A percentile compares a stretch with the other conserved stretches of the same genome.
phyloP scores from a whole-genome alignment of 208 protist species.

The Leptomonas seymouri region DNA sequence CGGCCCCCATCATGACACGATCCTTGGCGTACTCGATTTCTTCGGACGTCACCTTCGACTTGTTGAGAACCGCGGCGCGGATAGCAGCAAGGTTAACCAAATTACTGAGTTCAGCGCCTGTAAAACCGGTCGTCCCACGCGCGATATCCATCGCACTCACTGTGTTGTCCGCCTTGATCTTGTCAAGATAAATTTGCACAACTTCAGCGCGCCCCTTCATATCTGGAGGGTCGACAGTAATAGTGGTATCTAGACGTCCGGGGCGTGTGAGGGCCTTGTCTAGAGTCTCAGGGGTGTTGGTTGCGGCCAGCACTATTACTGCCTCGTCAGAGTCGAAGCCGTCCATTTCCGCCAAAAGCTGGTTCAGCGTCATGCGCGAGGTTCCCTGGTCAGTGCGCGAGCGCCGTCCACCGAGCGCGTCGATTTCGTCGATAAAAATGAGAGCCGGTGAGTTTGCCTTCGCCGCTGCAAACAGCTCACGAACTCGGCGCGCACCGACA shows the following conservation, averaged over 20 bases:
- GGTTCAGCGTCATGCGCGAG: constrained; percentile 96
- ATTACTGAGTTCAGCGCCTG: constrained; percentile 92
- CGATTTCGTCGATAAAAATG: constrained; percentile 99
- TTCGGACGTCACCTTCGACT: constrained; percentile 66
- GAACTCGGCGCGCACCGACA: constrained; percentile 94
- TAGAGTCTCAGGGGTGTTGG: constrained; percentile 97
- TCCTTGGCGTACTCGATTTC: constrained; percentile 94
- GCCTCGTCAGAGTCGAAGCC: constrained; percentile 93
- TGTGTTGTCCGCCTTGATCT: constrained; percentile 69
- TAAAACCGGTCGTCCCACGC: constrained; percentile 89
- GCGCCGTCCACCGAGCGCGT: constrained; percentile 93
- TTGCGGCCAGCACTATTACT: constrained; percentile 98
- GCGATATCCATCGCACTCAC: constrained; percentile 86
- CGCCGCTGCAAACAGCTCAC: constrained; percentile 95
- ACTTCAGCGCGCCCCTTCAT: constrained; percentile 91
- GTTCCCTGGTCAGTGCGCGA: constrained; percentile 64
- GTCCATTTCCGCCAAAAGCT: constrained; percentile 98
- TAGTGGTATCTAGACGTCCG: constrained; percentile 88
- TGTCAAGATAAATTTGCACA: constrained; percentile 86
- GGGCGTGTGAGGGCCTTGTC: constrained; percentile 95
- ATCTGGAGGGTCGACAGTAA: constrained; percentile 90
- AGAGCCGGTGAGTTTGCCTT: constrained; percentile 95
- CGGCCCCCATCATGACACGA: constrained; percentile 91
- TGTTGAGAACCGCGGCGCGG: constrained; percentile 82
- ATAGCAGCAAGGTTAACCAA: constrained; percentile 94